Base-by-base conservation (phyloP, 1,139 yeast species). In the Saccharomyces pastorianus region DNA sequence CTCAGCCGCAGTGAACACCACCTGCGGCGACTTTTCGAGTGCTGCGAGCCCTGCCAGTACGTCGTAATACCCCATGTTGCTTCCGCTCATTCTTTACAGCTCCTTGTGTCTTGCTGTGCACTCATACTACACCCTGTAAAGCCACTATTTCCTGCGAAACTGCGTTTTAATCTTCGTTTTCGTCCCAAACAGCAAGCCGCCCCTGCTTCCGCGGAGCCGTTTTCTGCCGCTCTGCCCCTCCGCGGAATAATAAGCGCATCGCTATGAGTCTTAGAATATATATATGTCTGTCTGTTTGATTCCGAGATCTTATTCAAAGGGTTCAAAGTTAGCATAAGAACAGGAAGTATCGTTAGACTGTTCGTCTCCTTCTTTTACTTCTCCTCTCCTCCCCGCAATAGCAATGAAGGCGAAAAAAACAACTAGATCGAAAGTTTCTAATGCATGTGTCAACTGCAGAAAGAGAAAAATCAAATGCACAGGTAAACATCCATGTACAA, bases 391-490 rank as follows among this genome's bases (percentile, higher is more conserved):
- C 9, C 25, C 13, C 44, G 44, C 4, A 3, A 38, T 2, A 4
- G 23, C 6, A 38, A 38, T 38, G 44, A 38, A 38, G 44, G 44
- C 11, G 44, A 38, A 38, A 13, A 38, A 38, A 38, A 4, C 25
- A 3, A 38, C 44, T 38, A 8, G 61, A 46, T 58, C 53, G 17
- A 61, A 62, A 50, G 66, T 65, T 4, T 57, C 83, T 4, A 70
- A 81, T 55, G 86, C 85, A 3, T 82, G 87, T 63, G 84, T 81
- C 61, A 79, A 77, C 53, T 82, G 87, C 62, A 72, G 85, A 27
- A 77, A 75, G 59, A 79, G 82, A 57, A 82, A 82, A 63, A 83
- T 82, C 56, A 80, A 80, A 62, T 82, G 87, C 67, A 83, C 82
- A 55, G 87, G 86, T 7, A 55, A 56, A n/a, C 58, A 59, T 27